Conservation (phyloP, 202 grass and related monocot species). For the Hordeum pubiflorum region DNA sequence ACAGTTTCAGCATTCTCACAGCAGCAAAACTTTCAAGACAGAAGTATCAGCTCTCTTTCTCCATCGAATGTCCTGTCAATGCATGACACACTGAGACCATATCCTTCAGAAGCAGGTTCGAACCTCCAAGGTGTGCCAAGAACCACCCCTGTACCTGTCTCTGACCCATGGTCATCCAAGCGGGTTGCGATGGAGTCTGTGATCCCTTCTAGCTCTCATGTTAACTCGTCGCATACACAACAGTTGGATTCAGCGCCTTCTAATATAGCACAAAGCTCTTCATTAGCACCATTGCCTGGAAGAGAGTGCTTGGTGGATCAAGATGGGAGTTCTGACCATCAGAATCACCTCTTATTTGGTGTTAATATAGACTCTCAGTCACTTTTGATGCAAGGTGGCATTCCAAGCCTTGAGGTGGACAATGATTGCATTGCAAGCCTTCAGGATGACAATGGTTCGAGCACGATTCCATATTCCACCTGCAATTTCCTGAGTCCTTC, state of each 20-base stretch:
- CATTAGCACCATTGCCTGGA: conserved; percentile 52
- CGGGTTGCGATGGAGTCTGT: conserved; percentile 57
- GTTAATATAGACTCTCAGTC: conserved; percentile 72
- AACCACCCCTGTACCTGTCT: conserved; percentile 36
- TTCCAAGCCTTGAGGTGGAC: conserved; percentile 47
- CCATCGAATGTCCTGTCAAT: conserved; percentile 32
- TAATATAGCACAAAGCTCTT: conserved; percentile 35
- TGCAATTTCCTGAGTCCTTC: conserved; percentile 67
- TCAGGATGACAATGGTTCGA: conserved; percentile 41
- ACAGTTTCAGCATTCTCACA: conserved; percentile 49
- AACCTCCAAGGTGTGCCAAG: conserved; percentile 50
- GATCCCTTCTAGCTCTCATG: conserved; percentile 34
- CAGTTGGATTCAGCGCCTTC: conserved; percentile 40
- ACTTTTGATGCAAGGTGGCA: conserved; percentile 61
- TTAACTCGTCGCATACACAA: conserved; percentile 33
- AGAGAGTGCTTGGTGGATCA: conserved; percentile 58
- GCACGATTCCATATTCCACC: conserved; percentile 50
- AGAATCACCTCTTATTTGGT: conserved; percentile 67
- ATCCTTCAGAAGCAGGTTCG: conserved; percentile 39
- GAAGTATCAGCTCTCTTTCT: conserved; percentile 38
- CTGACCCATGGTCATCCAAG: conserved; percentile 65
- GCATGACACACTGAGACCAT: conserved; percentile 41
- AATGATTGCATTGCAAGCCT: conserved; percentile 46
- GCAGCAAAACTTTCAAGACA: conserved; percentile 52
- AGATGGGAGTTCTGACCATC: conserved; percentile 43